Evolutionary conservation across 495 filamentous ascomycete genomes (phyloP).

Genomic region (Cairneyella variabilis): DNA sequence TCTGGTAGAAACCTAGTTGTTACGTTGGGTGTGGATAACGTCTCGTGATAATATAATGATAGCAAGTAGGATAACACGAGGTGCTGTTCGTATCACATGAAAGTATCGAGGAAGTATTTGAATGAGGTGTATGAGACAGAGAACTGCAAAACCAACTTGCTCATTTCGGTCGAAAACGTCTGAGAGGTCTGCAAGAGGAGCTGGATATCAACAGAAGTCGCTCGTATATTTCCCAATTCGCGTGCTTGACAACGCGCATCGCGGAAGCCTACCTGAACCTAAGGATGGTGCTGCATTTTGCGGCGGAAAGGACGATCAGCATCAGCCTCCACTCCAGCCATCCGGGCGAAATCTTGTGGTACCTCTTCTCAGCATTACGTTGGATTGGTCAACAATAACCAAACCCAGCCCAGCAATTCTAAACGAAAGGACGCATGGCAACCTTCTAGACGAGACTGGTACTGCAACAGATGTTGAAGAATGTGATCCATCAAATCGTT

Average conservation of each 20-base stretch:
- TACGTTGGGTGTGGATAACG: neutral
- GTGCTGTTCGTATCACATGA: constrained; percentile 9
- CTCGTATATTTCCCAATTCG: neutral
- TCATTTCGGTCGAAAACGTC: constrained; percentile 1
- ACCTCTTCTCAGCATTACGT: constrained; percentile 4
- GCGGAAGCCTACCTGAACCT: constrained; percentile 11
- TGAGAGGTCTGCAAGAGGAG: neutral
- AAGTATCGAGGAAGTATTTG: neutral
- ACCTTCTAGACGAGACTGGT: neutral
- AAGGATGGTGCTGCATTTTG: neutral
- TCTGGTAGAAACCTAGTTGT: neutral
- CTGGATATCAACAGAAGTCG: neutral
- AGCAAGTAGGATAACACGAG: constrained; percentile 3
- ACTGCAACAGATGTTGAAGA: neutral
- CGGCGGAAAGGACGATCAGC: neutral
- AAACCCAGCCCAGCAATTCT: neutral
- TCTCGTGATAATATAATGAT: constrained; percentile 4
- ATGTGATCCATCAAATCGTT: constrained; percentile 6
- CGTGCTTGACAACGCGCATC: constrained; percentile 18
- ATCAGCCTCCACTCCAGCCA: no score
- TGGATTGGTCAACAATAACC: neutral
- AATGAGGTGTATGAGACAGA: neutral
- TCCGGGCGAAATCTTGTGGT: no score
- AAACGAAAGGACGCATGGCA: neutral
- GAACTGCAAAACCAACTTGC: neutral